These are phyloP conservation scores for Gliomastix tumulicola DNA, from an alignment of 2,329 filamentous ascomycete genomes.

Conservation along the genomic window DNA sequence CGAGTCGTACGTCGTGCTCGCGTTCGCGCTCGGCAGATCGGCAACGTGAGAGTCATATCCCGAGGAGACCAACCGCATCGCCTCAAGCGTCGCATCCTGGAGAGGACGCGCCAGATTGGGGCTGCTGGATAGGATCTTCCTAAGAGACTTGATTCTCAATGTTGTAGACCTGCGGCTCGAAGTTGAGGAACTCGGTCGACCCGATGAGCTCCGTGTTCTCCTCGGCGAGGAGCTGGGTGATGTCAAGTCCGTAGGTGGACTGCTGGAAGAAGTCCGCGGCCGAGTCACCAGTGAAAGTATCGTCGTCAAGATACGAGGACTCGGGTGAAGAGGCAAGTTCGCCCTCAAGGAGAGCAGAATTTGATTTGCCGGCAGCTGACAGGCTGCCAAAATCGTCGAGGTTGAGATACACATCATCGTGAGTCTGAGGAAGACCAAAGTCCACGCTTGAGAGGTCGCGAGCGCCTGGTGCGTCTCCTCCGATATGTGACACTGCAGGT, in stretches of 20 bases:
- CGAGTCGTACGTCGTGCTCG: slow-evolving; percentile 13
- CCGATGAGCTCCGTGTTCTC: slow-evolving; percentile 42
- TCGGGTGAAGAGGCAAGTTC: slow-evolving; percentile 69
- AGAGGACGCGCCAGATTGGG: slow-evolving; percentile 67
- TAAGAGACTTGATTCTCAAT: slow-evolving; percentile 54
- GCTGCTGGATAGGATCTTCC: slow-evolving; percentile 66
- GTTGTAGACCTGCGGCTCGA: slow-evolving; percentile 40
- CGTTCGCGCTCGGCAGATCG: slow-evolving; percentile 20
- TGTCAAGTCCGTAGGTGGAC: slow-evolving; percentile 39
- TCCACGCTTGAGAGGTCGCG: slow-evolving; percentile 32
- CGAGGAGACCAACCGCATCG: slow-evolving; percentile 65
- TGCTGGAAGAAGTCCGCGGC: slow-evolving; percentile 34
- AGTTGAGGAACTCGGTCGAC: slow-evolving; percentile 42
- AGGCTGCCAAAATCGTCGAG: slow-evolving; percentile 62
- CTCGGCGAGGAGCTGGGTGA: slow-evolving; percentile 49
- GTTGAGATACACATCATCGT: slow-evolving; percentile 58
- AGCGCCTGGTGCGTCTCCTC: slow-evolving; percentile 48
- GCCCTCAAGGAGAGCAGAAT: slow-evolving; percentile 72
- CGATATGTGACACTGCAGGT: slow-evolving; percentile 99
- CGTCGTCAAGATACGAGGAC: slow-evolving; percentile 57
- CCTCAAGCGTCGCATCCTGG: slow-evolving; percentile 66
- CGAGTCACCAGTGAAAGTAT: slow-evolving; percentile 60
- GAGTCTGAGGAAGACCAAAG: slow-evolving; percentile 41
- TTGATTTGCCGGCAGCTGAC: slow-evolving; percentile 62
- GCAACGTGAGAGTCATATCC: slow-evolving; percentile 39